Evolutionary conservation across 805 yeast genomes (phyloP).

Genomic region (Yamadazyma ubonensis): DNA sequence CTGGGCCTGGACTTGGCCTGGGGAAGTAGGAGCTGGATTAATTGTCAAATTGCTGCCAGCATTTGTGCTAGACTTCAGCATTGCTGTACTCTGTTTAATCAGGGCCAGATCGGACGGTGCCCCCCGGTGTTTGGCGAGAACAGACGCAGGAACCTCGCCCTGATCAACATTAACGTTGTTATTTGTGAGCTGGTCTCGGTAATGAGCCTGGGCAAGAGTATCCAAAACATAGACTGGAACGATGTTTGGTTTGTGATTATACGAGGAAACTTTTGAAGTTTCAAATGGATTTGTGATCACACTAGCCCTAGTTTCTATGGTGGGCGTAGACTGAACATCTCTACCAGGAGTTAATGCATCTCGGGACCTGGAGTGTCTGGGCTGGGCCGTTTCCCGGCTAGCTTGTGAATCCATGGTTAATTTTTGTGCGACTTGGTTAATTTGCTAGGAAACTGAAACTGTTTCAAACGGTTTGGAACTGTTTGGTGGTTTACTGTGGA

Average conservation of each 20-base stretch:
- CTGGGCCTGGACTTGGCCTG: not conserved
- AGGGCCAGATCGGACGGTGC: no score
- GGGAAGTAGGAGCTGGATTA: no score
- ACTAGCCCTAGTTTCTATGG: not conserved
- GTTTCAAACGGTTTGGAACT: no score
- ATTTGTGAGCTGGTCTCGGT: constrained; percentile 35
- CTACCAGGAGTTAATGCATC: not conserved
- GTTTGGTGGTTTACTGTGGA: no score
- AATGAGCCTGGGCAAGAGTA: constrained; percentile 44
- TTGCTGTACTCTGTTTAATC: no score
- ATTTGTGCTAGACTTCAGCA: no score
- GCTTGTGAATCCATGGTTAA: not conserved
- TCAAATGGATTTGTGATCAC: constrained; percentile 25
- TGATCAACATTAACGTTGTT: constrained; percentile 26
- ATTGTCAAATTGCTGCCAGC: no score
- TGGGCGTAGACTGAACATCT: constrained; percentile 1
- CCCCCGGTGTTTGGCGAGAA: no score
- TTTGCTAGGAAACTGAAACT: no score
- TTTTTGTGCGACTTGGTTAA: no score
- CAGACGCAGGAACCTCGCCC: constrained; percentile 6
- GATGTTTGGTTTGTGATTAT: constrained; percentile 35
- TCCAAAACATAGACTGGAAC: constrained; percentile 69
- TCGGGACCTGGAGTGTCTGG: not conserved
- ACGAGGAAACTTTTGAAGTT: constrained; percentile 21
- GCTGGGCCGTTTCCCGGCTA: not conserved